Base-by-base conservation (phyloP, 306 rosid species). In the Sicyos baderoa region DNA sequence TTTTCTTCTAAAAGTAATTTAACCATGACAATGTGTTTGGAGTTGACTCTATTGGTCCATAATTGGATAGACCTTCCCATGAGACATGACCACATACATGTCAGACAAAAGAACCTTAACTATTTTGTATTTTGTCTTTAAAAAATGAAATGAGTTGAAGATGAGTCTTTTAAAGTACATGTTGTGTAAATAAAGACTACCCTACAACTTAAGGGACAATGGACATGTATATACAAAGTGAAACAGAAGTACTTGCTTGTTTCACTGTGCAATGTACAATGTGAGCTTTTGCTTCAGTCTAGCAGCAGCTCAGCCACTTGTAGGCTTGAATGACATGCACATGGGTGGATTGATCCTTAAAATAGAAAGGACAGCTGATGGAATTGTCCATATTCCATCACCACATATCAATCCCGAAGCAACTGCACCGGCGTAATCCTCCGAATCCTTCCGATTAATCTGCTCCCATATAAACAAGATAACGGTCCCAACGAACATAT, bases 331-430 rank as follows among this genome's bases (percentile, higher is more conserved):
- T 84, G 87, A 86, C 96, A 93, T 93, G 82, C 99, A 93, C 29
- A 93, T 84, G 42, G 97, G 99, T 1, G 99, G 96, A 68, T 86
- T 79, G 73, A 94, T 68, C 90, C 86, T 84, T 76, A 90, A 66
- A 72, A 90, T 88, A 40, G 96, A 86, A 74, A 94, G 95, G 53
- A 94, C 62, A 2, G 97, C 99, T 6, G 96, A 90, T 21, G 99
- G 99, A 78, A 90, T 82, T 1, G 99, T 88, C 99, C 99, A 90
- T 35, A 93, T 93, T 29, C 99, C 99, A 50, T 93, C 99, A 22
- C 97, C 99, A 56, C 96, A 90, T 22, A 94, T 94, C 72, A 94
- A 79, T 70, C 99, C 97, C 1, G 99, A 90, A 60, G 99, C 96
- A 61, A 94, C 99, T 25, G 97, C 99, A 40, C 96, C 97, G 0